phyloP scores from a whole-genome alignment of 495 filamentous ascomycete species.

The Penicillium maclennaniae region DNA sequence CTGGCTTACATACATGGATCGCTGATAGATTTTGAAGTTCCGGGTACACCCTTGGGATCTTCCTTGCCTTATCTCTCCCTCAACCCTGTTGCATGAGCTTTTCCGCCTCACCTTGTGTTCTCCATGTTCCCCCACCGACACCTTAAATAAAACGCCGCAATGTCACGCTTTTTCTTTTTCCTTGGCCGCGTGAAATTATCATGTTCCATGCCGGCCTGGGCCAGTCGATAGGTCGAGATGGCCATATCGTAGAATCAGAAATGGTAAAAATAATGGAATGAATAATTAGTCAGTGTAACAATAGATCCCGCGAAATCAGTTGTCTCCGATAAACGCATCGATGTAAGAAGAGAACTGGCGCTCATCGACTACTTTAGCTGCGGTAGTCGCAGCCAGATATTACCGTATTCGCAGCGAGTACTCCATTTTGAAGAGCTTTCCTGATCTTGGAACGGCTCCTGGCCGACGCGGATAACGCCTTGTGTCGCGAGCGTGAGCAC shows the following conservation, averaged over 20 bases:
- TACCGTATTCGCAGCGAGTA: slow-evolving; percentile 29
- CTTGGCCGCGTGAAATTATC: neutral
- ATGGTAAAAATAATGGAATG: neutral
- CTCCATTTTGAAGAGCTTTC: slow-evolving; percentile 23
- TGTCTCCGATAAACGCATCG: neutral
- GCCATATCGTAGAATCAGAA: neutral
- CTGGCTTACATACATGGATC: neutral
- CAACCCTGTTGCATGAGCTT: neutral
- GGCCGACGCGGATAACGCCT: slow-evolving; percentile 36
- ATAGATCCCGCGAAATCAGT: neutral
- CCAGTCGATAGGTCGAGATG: neutral
- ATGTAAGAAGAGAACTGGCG: neutral
- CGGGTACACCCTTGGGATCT: neutral
- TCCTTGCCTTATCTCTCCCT: neutral
- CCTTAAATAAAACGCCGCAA: neutral
- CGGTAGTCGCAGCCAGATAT: slow-evolving; percentile 15
- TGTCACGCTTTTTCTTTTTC: neutral
- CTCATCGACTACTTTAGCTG: neutral
- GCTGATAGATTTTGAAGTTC: neutral
- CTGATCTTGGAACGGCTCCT: slow-evolving; percentile 20
- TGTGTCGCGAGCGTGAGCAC: slow-evolving; percentile 66
- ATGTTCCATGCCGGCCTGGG: neutral
- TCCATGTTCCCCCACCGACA: neutral
- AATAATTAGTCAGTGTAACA: neutral
- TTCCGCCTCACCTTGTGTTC: neutral